A percentile compares a stretch with the other conserved stretches of the same genome.
phyloP scores from a whole-genome alignment of 1,139 yeast species.

The Saccharomyces hybrid region DNA sequence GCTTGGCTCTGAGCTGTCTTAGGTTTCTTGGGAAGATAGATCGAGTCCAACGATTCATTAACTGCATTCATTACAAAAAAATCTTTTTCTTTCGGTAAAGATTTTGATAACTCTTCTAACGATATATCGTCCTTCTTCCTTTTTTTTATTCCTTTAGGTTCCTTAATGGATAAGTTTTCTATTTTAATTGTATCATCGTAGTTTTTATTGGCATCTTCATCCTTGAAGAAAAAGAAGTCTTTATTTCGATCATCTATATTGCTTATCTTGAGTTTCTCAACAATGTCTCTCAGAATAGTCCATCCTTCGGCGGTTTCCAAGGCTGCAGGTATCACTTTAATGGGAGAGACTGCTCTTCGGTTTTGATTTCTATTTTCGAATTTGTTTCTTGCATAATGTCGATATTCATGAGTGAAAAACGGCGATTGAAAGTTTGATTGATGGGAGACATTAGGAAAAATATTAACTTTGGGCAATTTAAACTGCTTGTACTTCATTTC shows the following conservation, averaged over 20 bases:
- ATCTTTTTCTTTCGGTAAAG: conserved; percentile 3
- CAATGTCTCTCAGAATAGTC: conserved; percentile 16
- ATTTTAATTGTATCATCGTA: conserved; percentile 20
- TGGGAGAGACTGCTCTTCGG: conserved; percentile 23
- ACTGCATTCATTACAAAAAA: background rate
- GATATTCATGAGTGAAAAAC: conserved; percentile 12
- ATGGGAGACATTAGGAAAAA: background rate
- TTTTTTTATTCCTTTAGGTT: conserved; percentile 16
- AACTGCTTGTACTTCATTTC: conserved; percentile 1
- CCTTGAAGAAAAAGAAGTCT: conserved; percentile 3
- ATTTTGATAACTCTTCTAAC: conserved; percentile 6
- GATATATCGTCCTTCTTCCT: conserved; percentile 8
- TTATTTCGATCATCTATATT: conserved; percentile 1
- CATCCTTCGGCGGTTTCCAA: conserved; percentile 16
- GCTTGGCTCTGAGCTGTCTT: background rate
- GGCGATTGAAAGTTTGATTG: conserved; percentile 12
- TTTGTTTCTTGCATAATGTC: conserved; percentile 23
- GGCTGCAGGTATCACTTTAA: conserved; percentile 15
- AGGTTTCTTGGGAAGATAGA: background rate
- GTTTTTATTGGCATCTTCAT: conserved; percentile 10
- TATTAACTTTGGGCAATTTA: background rate
- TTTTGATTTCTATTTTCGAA: conserved; percentile 13
- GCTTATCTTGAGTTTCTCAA: conserved; percentile 12
- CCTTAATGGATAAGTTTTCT: conserved; percentile 17
- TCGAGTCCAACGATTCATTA: conserved; percentile 1